Percentiles rank a stretch among this genome's conserved stretches.
These are phyloP conservation scores for Coemansia sp. DNA, from an alignment of 192 early-diverging fungal genomes.

Conservation along the genomic window DNA sequence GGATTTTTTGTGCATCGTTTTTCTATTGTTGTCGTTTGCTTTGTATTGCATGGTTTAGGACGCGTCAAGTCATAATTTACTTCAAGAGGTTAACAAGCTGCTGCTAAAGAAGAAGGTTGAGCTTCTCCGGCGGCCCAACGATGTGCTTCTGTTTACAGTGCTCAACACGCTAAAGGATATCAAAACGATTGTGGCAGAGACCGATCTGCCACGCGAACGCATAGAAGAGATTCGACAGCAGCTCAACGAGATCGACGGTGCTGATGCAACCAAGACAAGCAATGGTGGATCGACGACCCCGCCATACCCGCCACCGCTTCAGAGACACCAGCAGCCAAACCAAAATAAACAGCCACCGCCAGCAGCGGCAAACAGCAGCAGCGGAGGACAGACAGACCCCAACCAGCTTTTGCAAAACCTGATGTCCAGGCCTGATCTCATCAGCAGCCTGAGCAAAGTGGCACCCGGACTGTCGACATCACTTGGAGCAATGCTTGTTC, in stretches of 20 bases:
- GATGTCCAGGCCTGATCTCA: slow-evolving; percentile 37
- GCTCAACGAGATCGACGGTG: slow-evolving; percentile 21
- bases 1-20: background rate
- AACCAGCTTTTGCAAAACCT: slow-evolving; percentile 37
- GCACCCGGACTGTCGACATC: slow-evolving; percentile 35
- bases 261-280: background rate
- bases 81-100: slow-evolving; percentile 36
- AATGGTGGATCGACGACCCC: slow-evolving; percentile 14
- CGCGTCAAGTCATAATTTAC: slow-evolving; percentile 22
- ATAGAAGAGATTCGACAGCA: slow-evolving; percentile 30
- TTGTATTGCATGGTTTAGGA: slow-evolving; percentile 14
- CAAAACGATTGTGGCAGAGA: slow-evolving; percentile 26
- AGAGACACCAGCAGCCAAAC: background rate
- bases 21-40: background rate
- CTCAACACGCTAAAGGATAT: slow-evolving; percentile 33
- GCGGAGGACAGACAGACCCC: slow-evolving; percentile 7
- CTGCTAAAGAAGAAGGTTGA: slow-evolving; percentile 46
- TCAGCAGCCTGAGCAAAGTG: slow-evolving; percentile 43
- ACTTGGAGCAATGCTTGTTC: slow-evolving; percentile 23
- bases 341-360: background rate
- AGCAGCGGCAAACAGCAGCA: too few species aligned
- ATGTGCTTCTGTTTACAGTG: slow-evolving; percentile 25
- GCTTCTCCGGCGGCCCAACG: slow-evolving; percentile 41
- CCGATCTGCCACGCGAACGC: slow-evolving; percentile 21
- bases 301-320: slow-evolving; percentile 13